Base-by-base conservation (phyloP, 1,139 yeast genomes). In the Geotrichum europaeum region DNA sequence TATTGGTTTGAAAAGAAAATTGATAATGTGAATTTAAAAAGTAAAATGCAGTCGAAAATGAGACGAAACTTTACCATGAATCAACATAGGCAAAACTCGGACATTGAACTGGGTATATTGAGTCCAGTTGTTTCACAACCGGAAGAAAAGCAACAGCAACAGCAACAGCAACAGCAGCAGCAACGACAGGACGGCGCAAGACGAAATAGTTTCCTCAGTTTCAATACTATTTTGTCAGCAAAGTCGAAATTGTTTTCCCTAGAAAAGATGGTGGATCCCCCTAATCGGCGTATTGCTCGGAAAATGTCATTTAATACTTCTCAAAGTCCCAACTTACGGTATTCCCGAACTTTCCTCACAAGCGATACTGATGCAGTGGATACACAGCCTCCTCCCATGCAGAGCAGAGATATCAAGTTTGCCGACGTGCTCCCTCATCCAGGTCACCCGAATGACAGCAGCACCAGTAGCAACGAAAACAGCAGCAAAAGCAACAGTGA, bases 1-100 rank as follows among this genome's bases (percentile, higher is more conserved):
- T 30, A 51, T 36, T 59, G 59, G 88, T 94, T 89, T 73, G 97
- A 92, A 71, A 81, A 91, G 65, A 83, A 87, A 68, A 91, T 95
- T 72, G 92, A 89, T 70, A 84, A 86, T 66, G 92, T 95, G 69
- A 86, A 87, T 66, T 84, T 80, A 61, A 80, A 81, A 59, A 89
- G 96, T 28, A 88, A 87, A 70, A 71, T 83, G 65, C 87, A 91
- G 70, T 87, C 84, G 70, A 82, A 54, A 49, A 22, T 55, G 13
- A 32, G 61, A 6, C 43, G 60, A 22, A 58, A 43, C 24, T 15
- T 43, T 2, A 58, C 60, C 12, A 34, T 53, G 43, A 53, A 22
- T 15, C 47, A 40, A 5, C 22, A 18, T n/a, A 40, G 47, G n/a
- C 47, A 40, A 40, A 40, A 40, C 20, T 40, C 47, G 20, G 47